A percentile compares a stretch with the other conserved stretches of the same genome.
Conservation (phyloP, 768 basidiomycete species). For the Russula griseocarnosa region DNA sequence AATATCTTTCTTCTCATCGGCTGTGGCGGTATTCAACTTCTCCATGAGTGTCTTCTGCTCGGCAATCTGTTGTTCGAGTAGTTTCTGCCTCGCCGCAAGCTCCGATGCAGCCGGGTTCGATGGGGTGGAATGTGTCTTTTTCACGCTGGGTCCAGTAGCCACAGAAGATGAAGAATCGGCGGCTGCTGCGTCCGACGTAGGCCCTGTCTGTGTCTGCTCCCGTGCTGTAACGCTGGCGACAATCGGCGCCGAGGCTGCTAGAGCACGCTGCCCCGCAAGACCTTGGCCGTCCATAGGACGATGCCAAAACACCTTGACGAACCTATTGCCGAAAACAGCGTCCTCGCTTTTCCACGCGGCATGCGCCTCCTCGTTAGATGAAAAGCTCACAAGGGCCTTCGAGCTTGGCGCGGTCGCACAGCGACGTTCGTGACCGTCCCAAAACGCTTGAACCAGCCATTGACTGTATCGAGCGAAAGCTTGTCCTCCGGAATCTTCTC, state of each 20-base stretch:
- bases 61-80: conserved; percentile 75
- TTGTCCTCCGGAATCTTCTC: conserved; percentile 91
- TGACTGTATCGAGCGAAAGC: conserved; percentile 71
- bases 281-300: conserved; percentile 90
- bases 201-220: conserved; percentile 30
- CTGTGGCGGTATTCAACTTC: conserved; percentile 55
- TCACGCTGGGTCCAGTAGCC: conserved; percentile 34
- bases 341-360: conserved; percentile 91
- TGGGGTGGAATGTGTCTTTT: conserved; percentile 36
- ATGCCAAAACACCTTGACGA: conserved; percentile 96
- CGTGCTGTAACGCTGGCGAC: conserved; percentile 58
- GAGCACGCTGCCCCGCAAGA: conserved; percentile 64
- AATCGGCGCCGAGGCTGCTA: conserved; percentile 76
- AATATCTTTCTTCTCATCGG: conserved; percentile 74
- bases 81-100: conserved; percentile 69
- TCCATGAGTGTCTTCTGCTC: conserved; percentile 87
- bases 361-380: conserved; percentile 76
- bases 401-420: conserved; percentile 63
- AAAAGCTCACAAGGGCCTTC: conserved; percentile 87
- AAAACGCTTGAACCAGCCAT: conserved; percentile 87
- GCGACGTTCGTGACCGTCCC: conserved; percentile 91
- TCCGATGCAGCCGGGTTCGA: conserved; percentile 41
- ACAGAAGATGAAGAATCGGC: conserved; percentile 31
- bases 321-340: conserved; percentile 91
- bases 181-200: conserved; percentile 28